These are phyloP conservation scores for Mycena vitilis DNA, from an alignment of 768 basidiomycete species.

Conservation along the genomic window DNA sequence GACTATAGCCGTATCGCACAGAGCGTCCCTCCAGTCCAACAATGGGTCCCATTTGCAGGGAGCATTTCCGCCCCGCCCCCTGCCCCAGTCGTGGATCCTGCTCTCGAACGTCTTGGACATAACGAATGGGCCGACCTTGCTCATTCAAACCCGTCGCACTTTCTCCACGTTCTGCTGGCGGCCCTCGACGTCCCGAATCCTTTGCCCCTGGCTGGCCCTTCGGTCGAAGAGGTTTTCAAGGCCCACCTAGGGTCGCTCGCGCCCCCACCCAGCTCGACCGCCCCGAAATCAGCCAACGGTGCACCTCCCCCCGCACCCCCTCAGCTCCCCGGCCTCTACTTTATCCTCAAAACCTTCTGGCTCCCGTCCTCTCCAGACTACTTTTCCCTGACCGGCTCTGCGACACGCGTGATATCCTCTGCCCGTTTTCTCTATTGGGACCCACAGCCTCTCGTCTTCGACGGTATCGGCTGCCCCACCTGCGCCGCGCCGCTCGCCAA, in stretches of 20 bases:
- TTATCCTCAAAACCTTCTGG: constrained; percentile 87
- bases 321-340: constrained; percentile 77
- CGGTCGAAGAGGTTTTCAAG: constrained; percentile 83
- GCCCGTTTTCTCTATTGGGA: constrained; percentile 91
- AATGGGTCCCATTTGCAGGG: constrained; percentile 26
- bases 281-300: constrained; percentile 23
- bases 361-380: constrained; percentile 82
- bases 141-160: constrained; percentile 64
- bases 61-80: constrained; percentile 39
- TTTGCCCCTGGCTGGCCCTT: constrained; percentile 67
- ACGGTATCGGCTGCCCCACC: constrained; percentile 79
- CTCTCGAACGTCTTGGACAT: constrained; percentile 60
- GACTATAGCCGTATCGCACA: constrained; percentile 7
- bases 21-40: constrained; percentile 4
- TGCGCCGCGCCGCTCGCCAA: constrained; percentile 72
- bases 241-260: constrained; percentile 76
- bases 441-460: constrained; percentile 84
- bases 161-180: constrained; percentile 67
- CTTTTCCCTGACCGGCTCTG: constrained; percentile 80
- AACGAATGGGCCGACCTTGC: constrained; percentile 77
- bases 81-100: constrained; percentile 61
- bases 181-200: constrained; percentile 74
- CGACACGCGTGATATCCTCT: constrained; percentile 69
- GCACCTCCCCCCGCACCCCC: constrained; percentile 42
- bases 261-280: constrained; percentile 51